Percentiles rank a stretch among this genome's conserved stretches.
These are phyloP conservation scores for Poa pratensis DNA, from an alignment of 176 grass and related monocot species.

Conservation along the genomic window DNA sequence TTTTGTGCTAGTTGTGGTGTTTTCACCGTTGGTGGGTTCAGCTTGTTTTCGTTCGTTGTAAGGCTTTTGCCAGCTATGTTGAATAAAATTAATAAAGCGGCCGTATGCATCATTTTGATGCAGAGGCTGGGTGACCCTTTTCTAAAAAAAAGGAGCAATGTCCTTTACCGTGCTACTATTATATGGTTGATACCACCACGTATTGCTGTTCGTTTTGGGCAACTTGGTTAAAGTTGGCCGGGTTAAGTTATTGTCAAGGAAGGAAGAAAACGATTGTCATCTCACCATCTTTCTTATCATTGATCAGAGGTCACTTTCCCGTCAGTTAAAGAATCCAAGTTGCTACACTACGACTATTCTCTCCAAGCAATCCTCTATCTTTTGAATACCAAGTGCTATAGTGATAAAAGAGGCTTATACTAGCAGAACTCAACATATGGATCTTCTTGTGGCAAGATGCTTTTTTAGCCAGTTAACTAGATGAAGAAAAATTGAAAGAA, in stretches of 20 bases:
- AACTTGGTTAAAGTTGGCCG: conserved; percentile 58
- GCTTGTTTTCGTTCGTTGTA: no score
- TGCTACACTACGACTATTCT: conserved; percentile 29
- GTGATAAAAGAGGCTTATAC: conserved; percentile 31
- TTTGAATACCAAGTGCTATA: conserved; percentile 34
- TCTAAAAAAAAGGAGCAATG: conserved; percentile 42
- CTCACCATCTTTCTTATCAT: conserved; percentile 63
- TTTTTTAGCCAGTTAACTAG: conserved; percentile 31
- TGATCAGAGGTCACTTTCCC: conserved; percentile 47
- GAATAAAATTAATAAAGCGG: no score
- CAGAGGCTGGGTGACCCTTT: no score
- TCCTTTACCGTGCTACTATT: conserved; percentile 39
- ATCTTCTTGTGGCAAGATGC: conserved; percentile 30
- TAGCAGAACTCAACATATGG: conserved; percentile 29
- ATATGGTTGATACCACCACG: conserved; percentile 55
- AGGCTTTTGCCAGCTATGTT: no score
- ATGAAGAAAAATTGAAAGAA: conserved; percentile 26
- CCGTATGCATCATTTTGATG: no score
- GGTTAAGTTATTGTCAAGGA: conserved; percentile 51
- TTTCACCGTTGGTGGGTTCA: no score
- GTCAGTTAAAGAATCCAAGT: conserved; percentile 48
- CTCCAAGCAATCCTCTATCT: conserved; percentile 35
- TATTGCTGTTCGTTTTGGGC: conserved; percentile 52
- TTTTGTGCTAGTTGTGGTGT: no score
- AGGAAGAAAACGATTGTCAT: conserved; percentile 60